Base-by-base conservation (phyloP, 1,139 yeast genomes). In the Blastobotrys capitulatus region DNA sequence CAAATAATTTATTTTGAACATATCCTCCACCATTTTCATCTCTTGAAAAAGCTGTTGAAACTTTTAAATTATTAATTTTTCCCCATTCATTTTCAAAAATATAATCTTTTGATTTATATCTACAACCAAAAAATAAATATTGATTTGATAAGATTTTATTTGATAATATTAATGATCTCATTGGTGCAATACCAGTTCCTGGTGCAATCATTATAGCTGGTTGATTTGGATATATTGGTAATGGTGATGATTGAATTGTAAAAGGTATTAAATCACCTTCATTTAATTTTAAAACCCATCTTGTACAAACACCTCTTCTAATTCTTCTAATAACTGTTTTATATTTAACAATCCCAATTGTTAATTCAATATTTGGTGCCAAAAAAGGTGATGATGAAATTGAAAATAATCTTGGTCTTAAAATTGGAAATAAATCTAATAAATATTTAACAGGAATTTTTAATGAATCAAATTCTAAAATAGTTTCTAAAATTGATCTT, bases 171-270 rank as follows among this genome's bases (percentile, higher is more conserved):
- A 86, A 62, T 1, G 88, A 76, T 60, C 86, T 77, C 77, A 89
- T 80, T 1, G 97, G 97, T 0, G 97, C 97, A 8, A 90, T 73
- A 1, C 97, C 97, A 0, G 96, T 90, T 7, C 97, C 97, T 0
- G 97, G 94, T 0, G 92, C 82, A 6, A 89, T 76, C 77, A 89
- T 73, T 5, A 89, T 70, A 31, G 85, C 68, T 0, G 95, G 95
- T 1, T 70, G 71, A 6, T 61, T 61, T 6, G 48, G 51, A n/a
- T 54, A 42, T 26, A 49, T 39, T 32, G 59, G 53, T 27, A 67
- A 53, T 12, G 59, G 52, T 29, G 66, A 79, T 38, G 70, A 69
- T 49, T 80, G 80, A 2, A 87, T 56, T 8, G 82, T 75, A 53
- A 81, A 82, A 1, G 80, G 69, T 1, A 90, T 61, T 7, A 67